phyloP scores from a whole-genome alignment of 176 grass and related monocot genomes.

The Typha latifolia region DNA sequence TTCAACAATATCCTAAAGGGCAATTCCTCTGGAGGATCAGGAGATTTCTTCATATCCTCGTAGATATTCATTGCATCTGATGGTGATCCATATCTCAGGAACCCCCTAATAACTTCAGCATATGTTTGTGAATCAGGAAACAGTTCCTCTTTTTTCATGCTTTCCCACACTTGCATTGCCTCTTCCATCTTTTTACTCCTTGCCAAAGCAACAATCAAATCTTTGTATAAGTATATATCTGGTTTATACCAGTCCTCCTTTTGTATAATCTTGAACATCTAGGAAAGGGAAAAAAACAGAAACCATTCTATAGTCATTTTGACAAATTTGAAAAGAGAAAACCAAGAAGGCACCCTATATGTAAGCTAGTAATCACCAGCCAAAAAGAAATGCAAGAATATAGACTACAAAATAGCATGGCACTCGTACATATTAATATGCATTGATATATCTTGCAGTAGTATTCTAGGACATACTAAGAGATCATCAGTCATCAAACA shows the following conservation, averaged over 20 bases:
- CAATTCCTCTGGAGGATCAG: slow-evolving; percentile 70
- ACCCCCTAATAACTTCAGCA: slow-evolving; percentile 85
- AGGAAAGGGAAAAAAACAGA: slow-evolving; percentile 14
- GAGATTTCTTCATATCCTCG: slow-evolving; percentile 82
- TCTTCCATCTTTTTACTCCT: slow-evolving; percentile 89
- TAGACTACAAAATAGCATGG: too few species aligned
- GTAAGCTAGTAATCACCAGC: not conserved
- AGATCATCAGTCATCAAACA: too few species aligned
- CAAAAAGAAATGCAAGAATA: too few species aligned
- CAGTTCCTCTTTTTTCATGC: slow-evolving; percentile 65
- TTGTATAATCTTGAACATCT: slow-evolving; percentile 87
- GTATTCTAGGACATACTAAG: too few species aligned
- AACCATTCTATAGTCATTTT: not conserved
- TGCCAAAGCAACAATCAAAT: slow-evolving; percentile 78
- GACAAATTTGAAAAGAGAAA: not conserved
- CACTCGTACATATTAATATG: too few species aligned
- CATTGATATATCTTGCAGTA: too few species aligned
- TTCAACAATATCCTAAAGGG: slow-evolving; percentile 88
- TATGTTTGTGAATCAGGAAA: slow-evolving; percentile 92
- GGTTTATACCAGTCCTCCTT: slow-evolving; percentile 97
- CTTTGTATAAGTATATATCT: slow-evolving; percentile 89
- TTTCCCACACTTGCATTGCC: slow-evolving; percentile 70
- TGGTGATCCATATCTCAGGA: slow-evolving; percentile 82
- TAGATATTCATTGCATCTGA: slow-evolving; percentile 97
- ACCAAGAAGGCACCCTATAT: not conserved